Evolutionary conservation across 2,329 filamentous ascomycete genomes (phyloP), one percentile per base, ranked within the genome.

Genomic region (Amauroascus niger): DNA sequence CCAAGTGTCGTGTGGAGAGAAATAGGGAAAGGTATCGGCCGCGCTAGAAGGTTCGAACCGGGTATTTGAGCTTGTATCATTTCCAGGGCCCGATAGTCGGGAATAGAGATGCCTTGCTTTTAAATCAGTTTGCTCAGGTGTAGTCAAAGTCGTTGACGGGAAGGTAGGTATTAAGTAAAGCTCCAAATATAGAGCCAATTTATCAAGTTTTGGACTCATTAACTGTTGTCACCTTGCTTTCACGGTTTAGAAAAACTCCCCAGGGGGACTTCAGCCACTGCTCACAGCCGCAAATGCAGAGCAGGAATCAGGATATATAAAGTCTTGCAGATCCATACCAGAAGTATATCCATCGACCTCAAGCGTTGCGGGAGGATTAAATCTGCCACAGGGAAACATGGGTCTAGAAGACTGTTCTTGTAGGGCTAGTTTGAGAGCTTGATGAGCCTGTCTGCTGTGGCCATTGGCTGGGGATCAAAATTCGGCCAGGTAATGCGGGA

Each of bases 181-280:
- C 14, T 30, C 24, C 24, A 43, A 43, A 46, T 52, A 52, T 45
- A 46, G 50, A 32, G 30, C 30, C 33, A 52, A 52, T 52, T 37
- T 52, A 52, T 52, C 41, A 52, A 46, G 41, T 28, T 46, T 52
- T 44, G 20, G 32, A n/a, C 43, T 52, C 41, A 30, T 24, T 45
- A 52, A 52, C 41, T 32, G 50, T 24, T 46, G 50, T 40, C 30
- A 39, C 41, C 22, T 46, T 46, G 40, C 28, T 46, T 52, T 30
- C 18, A 20, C n/a, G 40, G 32, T 30, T 41, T 18, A 41, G n/a
- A 40, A 30, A 46, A 40, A 24, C 2, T 22, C 9, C 18, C 50
- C 50, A 20, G 44, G 20, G 50, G 30, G 43, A 30, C 28, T 46
- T 52, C 50, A 52, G 50, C 50, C 50, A 52, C 50, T 30, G 41